Base-by-base conservation (phyloP, 306 rosid species). In the Astragalus membranaceus region DNA sequence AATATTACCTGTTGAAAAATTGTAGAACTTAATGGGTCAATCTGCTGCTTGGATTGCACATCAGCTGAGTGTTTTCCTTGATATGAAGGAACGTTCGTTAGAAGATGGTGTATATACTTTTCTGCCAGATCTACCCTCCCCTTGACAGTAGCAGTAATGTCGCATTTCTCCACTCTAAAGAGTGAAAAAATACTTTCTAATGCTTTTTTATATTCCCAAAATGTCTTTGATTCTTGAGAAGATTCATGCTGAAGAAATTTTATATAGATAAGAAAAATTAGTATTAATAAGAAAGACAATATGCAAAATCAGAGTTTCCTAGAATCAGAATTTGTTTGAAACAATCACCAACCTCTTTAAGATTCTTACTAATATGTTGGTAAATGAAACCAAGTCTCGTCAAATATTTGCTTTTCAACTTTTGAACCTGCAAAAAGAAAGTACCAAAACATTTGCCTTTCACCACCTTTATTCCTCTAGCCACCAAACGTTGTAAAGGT, bases 121-220 rank as follows among this genome's bases (percentile, higher is more conserved):
- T 83, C 75, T 47, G 30, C 17, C 15, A 0, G 0, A 2, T 17
- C 61, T 55, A 72, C 63, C 20, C 4, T 58, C 64, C 26, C 48
- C 33, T 30, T 57, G 26, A 52, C 47, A 7, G 50, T 50, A 7
- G 37, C 5, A n/a, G 55, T 60, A 29, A 84, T 80, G 26, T 77
- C 52, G 58, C 67, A 74, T 74, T 74, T 80, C 5, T 37, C 35
- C 52, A 77, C 67, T n/a, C 15, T 46, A 32, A 84, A 64, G 70
- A 33, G 7, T 5, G 5, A 1, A 35, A 80, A 53, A 77, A 59
- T 3, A 1, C 1, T 5, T 33, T 77, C 75, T 14, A 69, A 0
- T 4, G 0, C 0, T 23, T 0, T 60, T 2, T 1, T 2, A 42
- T 10, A 54, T 16, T 20, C 44, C 4, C 39, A 1, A 35, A 44